A percentile compares a stretch with the other conserved stretches of the same genome.
These are phyloP conservation scores for Dittrichia graveolens DNA, from an alignment of 129 eudicot genomes.

Conservation along the genomic window DNA sequence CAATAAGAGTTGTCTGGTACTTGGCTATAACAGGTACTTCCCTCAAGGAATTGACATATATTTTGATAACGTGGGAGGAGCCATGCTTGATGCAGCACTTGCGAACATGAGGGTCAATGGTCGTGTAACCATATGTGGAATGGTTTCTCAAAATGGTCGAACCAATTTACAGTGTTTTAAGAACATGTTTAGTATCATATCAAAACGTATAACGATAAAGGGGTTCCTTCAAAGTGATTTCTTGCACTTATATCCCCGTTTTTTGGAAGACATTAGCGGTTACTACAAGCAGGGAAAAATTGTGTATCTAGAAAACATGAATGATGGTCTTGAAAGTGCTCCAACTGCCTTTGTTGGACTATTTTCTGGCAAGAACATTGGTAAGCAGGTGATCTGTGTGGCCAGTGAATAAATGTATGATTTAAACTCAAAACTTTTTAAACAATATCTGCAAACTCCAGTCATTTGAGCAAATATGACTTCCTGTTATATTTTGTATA, in stretches of 20 bases:
- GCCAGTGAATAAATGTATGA: slow-evolving; percentile 27
- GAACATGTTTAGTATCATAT: slow-evolving; percentile 51
- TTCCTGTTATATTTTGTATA: not conserved
- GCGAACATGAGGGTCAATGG: slow-evolving; percentile 77
- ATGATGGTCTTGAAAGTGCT: slow-evolving; percentile 70
- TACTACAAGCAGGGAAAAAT: slow-evolving; percentile 66
- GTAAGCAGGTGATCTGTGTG: slow-evolving; percentile 75
- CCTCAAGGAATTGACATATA: slow-evolving; percentile 84
- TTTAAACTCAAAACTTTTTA: not conserved
- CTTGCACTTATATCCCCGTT: slow-evolving; percentile 51
- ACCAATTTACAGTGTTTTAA: slow-evolving; percentile 47
- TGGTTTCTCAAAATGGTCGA: slow-evolving; percentile 67
- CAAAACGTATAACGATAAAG: slow-evolving; percentile 63
- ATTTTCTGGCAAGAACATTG: slow-evolving; percentile 78
- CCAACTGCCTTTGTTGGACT: slow-evolving; percentile 79
- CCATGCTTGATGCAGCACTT: slow-evolving; percentile 90
- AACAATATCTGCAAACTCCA: not conserved
- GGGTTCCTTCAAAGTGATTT: slow-evolving; percentile 77
- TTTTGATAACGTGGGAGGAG: slow-evolving; percentile 90
- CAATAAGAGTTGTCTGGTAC: slow-evolving; percentile 25
- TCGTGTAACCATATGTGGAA: slow-evolving; percentile 82
- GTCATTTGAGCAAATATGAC: not conserved
- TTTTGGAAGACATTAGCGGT: slow-evolving; percentile 48
- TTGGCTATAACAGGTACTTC: slow-evolving; percentile 58
- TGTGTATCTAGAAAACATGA: slow-evolving; percentile 66